These are phyloP conservation scores for Filosporella fistucella DNA, from an alignment of 495 filamentous ascomycete genomes.

Conservation along the genomic window DNA sequence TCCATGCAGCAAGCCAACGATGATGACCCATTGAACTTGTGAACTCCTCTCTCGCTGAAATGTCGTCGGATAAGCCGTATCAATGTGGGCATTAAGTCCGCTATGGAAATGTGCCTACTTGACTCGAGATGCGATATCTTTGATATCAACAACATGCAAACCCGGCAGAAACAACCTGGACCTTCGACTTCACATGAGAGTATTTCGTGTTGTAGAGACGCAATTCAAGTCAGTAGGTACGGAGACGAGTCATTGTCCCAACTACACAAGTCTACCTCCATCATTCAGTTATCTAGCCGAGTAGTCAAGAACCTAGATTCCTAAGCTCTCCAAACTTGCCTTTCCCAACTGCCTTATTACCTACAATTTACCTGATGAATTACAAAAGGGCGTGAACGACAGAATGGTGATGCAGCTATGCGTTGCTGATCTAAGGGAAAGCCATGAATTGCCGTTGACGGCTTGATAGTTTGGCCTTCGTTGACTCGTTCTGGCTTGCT, in stretches of 20 bases:
- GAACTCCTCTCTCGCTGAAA: too few species aligned
- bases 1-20: not conserved
- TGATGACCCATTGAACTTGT: not conserved
- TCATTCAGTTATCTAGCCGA: not conserved
- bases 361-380: not conserved
- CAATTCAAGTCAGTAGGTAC: not conserved
- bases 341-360: not conserved
- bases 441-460: not conserved
- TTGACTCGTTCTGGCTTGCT: not conserved
- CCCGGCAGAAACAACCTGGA: too few species aligned
- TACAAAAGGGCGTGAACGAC: not conserved
- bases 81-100: too few species aligned
- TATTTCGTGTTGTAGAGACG: too few species aligned
- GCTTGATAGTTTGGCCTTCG: not conserved
- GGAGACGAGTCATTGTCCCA: not conserved
- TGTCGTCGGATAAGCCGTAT: too few species aligned
- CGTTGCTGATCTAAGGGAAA: not conserved
- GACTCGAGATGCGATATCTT: too few species aligned
- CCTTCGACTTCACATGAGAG: not conserved
- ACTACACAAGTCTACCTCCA: not conserved
- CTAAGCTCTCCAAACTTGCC: not conserved
- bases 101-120: too few species aligned
- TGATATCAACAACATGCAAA: too few species aligned
- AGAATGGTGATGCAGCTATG: too few species aligned
- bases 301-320: too few species aligned